Conservation (phyloP, 192 early-diverging fungal species). For the Podila epigama region DNA sequence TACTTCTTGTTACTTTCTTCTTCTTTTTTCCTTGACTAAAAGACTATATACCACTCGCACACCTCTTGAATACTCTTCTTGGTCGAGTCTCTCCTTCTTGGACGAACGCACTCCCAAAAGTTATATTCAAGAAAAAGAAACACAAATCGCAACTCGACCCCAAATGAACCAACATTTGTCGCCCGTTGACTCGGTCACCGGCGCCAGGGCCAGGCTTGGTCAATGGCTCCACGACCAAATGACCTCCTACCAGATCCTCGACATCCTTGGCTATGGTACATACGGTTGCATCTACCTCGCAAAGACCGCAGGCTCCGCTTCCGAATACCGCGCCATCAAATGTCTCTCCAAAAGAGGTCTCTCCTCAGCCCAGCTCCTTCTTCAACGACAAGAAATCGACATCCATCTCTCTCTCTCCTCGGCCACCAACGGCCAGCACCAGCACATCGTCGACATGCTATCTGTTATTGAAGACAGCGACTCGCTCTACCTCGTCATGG, state of each 20-base stretch:
- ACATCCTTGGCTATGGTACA: constrained; percentile 72
- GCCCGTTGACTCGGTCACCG: constrained; percentile 41
- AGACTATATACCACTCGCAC: too few relatives aligned
- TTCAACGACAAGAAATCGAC: constrained; percentile 65
- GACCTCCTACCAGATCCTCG: constrained; percentile 52
- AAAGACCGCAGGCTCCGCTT: constrained; percentile 35
- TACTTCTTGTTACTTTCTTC: neutral
- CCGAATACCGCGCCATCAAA: constrained; percentile 68
- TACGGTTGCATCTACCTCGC: constrained; percentile 79
- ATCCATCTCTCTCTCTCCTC: constrained; percentile 62
- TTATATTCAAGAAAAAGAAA: too few relatives aligned
- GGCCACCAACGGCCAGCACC: constrained; percentile 59
- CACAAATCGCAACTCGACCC: neutral
- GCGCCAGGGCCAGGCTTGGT: constrained; percentile 30
- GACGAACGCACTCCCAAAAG: too few relatives aligned
- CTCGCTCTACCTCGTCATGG: constrained; percentile 95
- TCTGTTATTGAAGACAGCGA: constrained; percentile 89
- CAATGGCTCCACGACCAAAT: constrained; percentile 31
- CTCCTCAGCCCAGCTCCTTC: constrained; percentile 46
- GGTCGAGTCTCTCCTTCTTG: constrained; percentile 21
- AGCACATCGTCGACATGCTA: constrained; percentile 85
- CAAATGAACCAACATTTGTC: constrained; percentile 4
- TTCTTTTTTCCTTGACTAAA: constrained; percentile 4
- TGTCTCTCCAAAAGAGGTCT: constrained; percentile 59
- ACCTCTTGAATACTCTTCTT: constrained; percentile 13